Percentiles rank a stretch among this genome's conserved stretches.
Conservation (phyloP, 2,329 filamentous ascomycete genomes). For the Aspergillus spinulosporus region DNA sequence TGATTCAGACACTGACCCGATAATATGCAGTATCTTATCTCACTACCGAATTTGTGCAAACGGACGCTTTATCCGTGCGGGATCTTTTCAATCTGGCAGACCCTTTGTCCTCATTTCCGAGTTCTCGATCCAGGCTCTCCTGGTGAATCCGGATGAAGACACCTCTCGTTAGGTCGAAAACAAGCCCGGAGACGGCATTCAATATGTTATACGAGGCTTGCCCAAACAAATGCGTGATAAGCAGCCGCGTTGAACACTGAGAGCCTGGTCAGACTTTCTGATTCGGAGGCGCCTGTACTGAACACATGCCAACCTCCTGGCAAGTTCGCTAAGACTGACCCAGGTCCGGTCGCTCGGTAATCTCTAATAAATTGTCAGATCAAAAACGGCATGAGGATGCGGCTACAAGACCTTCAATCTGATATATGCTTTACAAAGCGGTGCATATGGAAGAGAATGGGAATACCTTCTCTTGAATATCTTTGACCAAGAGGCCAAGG, state of each 20-base stretch:
- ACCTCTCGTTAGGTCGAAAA: slow-evolving; percentile 30
- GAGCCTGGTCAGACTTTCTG: no score
- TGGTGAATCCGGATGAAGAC: slow-evolving; percentile 6
- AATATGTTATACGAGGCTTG: slow-evolving; percentile 37
- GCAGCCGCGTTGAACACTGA: no score
- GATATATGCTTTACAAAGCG: slow-evolving; percentile 24
- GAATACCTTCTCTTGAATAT: slow-evolving; percentile 29
- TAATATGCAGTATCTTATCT: neutral
- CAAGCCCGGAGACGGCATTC: slow-evolving; percentile 33
- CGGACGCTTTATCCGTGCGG: slow-evolving; percentile 1
- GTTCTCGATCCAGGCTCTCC: slow-evolving; percentile 19
- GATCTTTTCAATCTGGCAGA: slow-evolving; percentile 18
- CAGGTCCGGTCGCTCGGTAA: no score
- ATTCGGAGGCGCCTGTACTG: no score
- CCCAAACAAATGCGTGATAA: slow-evolving; percentile 21
- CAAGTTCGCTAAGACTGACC: no score
- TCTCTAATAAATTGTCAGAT: no score
- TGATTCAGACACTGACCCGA: neutral
- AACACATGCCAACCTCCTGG: no score
- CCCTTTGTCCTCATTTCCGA: slow-evolving; percentile 26
- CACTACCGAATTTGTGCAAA: slow-evolving; percentile 14
- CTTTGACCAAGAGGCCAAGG: slow-evolving; percentile 18
- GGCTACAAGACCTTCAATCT: slow-evolving; percentile 31
- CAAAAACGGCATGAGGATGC: slow-evolving; percentile 30
- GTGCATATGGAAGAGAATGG: slow-evolving; percentile 22